Conservation (phyloP, 1,284 basidiomycete species). For the Jaminaea rosea region DNA sequence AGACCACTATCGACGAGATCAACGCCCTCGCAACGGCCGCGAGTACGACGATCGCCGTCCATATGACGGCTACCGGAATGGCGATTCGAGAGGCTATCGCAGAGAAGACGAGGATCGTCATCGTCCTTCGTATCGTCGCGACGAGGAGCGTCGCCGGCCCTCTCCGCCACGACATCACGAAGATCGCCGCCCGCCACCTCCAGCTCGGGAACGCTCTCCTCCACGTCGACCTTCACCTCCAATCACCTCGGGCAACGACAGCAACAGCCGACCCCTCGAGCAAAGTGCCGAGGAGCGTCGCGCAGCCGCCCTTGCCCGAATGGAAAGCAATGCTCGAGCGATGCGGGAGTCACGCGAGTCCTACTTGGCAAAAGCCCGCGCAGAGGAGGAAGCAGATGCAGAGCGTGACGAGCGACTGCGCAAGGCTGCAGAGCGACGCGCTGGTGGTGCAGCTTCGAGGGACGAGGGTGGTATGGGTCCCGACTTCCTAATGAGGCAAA, state of each 20-base stretch:
- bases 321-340: constrained; percentile 63
- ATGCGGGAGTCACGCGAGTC: constrained; percentile 57
- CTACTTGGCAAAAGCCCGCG: constrained; percentile 24
- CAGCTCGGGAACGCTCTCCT: not conserved
- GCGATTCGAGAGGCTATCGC: constrained; percentile 3
- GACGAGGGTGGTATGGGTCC: too few relatives aligned
- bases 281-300: constrained; percentile 55
- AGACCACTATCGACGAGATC: constrained; percentile 40
- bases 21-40: constrained; percentile 3
- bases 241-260: constrained; percentile 5
- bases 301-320: constrained; percentile 72
- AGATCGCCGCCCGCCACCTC: not conserved
- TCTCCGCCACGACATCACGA: constrained; percentile 1
- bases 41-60: constrained; percentile 12
- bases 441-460: too few relatives aligned
- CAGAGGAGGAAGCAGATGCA: constrained; percentile 22
- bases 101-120: constrained; percentile 8
- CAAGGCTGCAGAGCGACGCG: too few relatives aligned
- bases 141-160: constrained; percentile 8
- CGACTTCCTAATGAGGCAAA: too few relatives aligned
- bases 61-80: constrained; percentile 24
- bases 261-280: constrained; percentile 5
- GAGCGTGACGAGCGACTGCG: constrained; percentile 28
- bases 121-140: constrained; percentile 3
- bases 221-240: constrained; percentile 6